Base-by-base conservation (phyloP, 352 stramenopile species). In the Pythium utonaiense region DNA sequence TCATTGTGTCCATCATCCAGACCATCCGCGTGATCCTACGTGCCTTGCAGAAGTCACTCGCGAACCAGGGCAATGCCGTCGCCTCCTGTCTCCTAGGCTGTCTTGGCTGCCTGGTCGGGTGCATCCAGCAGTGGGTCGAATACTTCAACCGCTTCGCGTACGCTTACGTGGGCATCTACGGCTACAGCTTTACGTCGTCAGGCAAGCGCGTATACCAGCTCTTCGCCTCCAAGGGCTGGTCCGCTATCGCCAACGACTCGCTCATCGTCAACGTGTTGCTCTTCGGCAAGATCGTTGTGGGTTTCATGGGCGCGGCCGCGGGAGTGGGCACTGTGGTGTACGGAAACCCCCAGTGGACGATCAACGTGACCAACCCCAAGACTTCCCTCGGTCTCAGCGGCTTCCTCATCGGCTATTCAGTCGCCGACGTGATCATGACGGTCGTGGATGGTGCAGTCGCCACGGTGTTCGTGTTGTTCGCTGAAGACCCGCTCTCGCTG, bases 91-190 rank as follows among this genome's bases (percentile, higher is more conserved):
- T 83, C 21, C 52, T 80, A 2, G 71, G 72, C 19, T 81, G 75
- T 58, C 62, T 85, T 25, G 60, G 57, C 14, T 91, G 83, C 56
- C 58, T 91, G 24, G 58, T 91, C 5, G 62, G 48, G n/a, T 89
- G 74, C 42, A 75, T 89, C 49, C 67, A 88, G 63, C 66, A 52
- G 30, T 75, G 80, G 49, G 67, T 91, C 31, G 75, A 92, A 69
- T 89, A 88, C 62, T 90, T 90, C 57, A 93, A 89, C 69, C 68
- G 75, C 55, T 89, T 78, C 48, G 91, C 81, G 6, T 91, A 86
- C 65, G 70, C 80, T 6, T 91, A 88, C 62, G 79, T 91, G 4
- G 81, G 74, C 14, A 76, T 89, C 53, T 91, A 91, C 53, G 81
- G 81, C 42, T 86, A 83, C 64, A 68, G 71, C 59, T 91, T 89